These are phyloP conservation scores for Monosporascus sp. DNA, from an alignment of 2,329 filamentous ascomycete genomes.

Conservation along the genomic window DNA sequence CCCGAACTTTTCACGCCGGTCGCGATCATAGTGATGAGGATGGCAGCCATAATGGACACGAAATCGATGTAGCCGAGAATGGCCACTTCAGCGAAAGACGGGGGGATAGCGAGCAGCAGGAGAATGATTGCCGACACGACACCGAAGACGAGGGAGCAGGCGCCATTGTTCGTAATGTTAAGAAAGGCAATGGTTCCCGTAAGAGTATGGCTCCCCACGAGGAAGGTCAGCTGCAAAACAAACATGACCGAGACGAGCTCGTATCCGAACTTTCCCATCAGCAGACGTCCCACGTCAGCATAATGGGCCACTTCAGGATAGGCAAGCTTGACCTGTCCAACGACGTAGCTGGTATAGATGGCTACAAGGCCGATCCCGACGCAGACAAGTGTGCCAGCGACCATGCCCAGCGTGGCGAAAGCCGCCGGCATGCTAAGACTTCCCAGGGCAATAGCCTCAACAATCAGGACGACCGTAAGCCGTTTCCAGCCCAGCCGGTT, in stretches of 20 bases:
- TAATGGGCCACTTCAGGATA: constrained; percentile 27
- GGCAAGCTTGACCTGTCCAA: constrained; percentile 36
- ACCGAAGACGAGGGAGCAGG: constrained; percentile 54
- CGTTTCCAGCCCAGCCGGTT: constrained; percentile 52
- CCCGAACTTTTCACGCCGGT: constrained; percentile 37
- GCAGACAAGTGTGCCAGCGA: constrained; percentile 39
- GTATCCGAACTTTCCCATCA: constrained; percentile 47
- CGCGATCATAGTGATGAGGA: constrained; percentile 54
- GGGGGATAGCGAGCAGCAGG: constrained; percentile 48
- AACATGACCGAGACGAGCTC: constrained; percentile 50
- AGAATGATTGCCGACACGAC: constrained; percentile 50
- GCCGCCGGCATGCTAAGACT: constrained; percentile 45
- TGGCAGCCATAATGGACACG: constrained; percentile 50
- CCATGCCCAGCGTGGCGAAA: constrained; percentile 50
- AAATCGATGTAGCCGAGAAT: constrained; percentile 56
- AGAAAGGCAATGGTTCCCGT: constrained; percentile 59
- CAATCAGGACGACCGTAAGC: constrained; percentile 49
- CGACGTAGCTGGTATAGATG: constrained; percentile 43
- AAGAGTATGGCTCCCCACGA: constrained; percentile 58
- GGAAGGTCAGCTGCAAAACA: constrained; percentile 55
- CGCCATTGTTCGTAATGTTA: constrained; percentile 48
- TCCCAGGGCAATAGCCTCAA: constrained; percentile 52
- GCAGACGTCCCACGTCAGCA: constrained; percentile 52
- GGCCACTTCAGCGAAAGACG: constrained; percentile 54
- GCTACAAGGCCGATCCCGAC: constrained; percentile 39